phyloP scores from a whole-genome alignment of 2,329 filamentous ascomycete species.

The Ceratocystis cacaofunesta region DNA sequence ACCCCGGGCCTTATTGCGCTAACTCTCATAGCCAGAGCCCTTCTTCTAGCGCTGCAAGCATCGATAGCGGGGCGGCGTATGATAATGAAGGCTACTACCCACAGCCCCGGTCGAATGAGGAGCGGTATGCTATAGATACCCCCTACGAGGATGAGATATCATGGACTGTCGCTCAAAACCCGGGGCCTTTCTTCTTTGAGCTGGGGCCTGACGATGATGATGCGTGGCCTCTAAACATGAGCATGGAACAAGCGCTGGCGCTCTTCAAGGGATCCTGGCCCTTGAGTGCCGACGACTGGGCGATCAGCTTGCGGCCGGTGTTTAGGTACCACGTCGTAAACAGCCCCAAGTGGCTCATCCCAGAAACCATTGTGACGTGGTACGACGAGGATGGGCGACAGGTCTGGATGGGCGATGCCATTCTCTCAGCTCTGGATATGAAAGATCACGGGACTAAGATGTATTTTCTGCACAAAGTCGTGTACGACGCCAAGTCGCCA shows the following conservation, averaged over 20 bases:
- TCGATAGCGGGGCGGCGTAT: constrained; percentile 1
- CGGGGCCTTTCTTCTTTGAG: background rate
- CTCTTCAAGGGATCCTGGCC: constrained; percentile 1
- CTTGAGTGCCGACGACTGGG: constrained; percentile 1
- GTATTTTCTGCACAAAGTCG: background rate
- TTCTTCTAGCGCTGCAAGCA: background rate
- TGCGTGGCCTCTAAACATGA: background rate
- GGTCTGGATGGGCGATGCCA: background rate
- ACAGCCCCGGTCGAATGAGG: background rate
- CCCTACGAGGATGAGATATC: background rate
- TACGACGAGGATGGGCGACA: background rate
- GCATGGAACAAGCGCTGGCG: background rate
- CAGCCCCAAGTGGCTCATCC: constrained; percentile 3
- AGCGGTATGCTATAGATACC: background rate
- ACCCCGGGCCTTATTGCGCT: background rate
- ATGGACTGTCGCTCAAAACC: background rate
- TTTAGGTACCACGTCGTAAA: constrained; percentile 1
- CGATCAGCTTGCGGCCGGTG: background rate
- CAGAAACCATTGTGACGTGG: constrained; percentile 3
- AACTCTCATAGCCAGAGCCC: background rate
- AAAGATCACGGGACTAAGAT: constrained; percentile 1
- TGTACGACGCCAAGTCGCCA: background rate
- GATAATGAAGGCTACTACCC: background rate
- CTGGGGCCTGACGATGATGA: background rate
- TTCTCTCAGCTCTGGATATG: background rate